Percentiles rank a stretch among this genome's conserved stretches.
phyloP scores from a whole-genome alignment of 2,329 filamentous ascomycete genomes.

The Lasiodiplodia citricola region DNA sequence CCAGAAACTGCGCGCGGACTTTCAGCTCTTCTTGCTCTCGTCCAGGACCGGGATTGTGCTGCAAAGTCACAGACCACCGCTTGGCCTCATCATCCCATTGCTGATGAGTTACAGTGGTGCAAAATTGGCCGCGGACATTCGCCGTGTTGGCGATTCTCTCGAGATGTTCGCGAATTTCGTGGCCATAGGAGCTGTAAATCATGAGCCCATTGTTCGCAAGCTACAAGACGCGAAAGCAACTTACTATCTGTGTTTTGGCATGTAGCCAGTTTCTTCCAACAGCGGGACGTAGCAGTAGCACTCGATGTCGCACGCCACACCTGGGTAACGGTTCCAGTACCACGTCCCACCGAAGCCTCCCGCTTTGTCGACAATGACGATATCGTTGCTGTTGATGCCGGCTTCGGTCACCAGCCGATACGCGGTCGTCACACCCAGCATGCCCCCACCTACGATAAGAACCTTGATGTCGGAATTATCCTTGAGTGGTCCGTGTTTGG shows the following conservation, averaged over 20 bases:
- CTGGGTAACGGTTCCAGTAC: constrained; percentile 40
- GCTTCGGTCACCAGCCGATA: constrained; percentile 25
- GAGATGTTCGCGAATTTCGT: not conserved
- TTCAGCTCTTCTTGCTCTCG: not conserved
- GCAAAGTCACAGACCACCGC: not conserved
- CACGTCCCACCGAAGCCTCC: constrained; percentile 35
- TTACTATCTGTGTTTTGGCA: constrained; percentile 46
- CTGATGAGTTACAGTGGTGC: not conserved
- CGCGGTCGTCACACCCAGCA: not conserved
- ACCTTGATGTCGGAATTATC: constrained; percentile 29
- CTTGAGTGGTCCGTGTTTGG: not conserved
- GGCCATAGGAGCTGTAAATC: not conserved
- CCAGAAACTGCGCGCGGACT: not conserved
- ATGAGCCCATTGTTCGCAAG: not conserved
- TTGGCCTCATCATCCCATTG: not conserved
- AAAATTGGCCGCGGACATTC: not conserved
- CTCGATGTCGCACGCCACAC: constrained; percentile 28
- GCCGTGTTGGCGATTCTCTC: not conserved
- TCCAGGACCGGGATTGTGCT: not conserved
- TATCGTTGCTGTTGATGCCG: constrained; percentile 50
- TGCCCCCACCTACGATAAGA: constrained; percentile 47
- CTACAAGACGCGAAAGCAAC: constrained; percentile 1
- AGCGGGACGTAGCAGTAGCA: constrained; percentile 38
- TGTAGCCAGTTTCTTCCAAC: constrained; percentile 50
- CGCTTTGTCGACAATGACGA: constrained; percentile 37